These are phyloP conservation scores for Verticillium isaacii DNA, from an alignment of 2,329 filamentous ascomycete species.

Conservation along the genomic window DNA sequence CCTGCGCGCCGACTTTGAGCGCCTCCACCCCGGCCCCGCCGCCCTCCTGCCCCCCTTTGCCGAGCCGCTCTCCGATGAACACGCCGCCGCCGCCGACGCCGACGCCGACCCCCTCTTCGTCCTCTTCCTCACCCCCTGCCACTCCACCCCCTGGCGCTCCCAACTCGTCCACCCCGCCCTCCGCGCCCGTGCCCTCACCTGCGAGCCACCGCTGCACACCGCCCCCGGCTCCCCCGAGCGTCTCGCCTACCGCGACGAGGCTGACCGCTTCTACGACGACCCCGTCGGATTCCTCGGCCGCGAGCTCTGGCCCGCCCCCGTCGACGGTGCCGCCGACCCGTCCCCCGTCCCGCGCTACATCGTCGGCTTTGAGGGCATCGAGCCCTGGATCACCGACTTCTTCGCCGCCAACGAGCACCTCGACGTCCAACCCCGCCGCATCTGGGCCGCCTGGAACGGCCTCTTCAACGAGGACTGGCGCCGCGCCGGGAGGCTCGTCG, in stretches of 20 bases:
- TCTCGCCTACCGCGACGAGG: constrained; percentile 75
- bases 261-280: constrained; percentile 82
- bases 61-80: constrained; percentile 23
- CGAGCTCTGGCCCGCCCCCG: constrained; percentile 42
- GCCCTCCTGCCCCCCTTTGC: constrained; percentile 17
- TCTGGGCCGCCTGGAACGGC: constrained; percentile 56
- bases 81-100: constrained; percentile 16
- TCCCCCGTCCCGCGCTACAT: constrained; percentile 50
- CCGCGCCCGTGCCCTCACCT: constrained; percentile 78
- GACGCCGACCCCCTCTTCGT: constrained; percentile 50
- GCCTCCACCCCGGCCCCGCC: constrained; percentile 38
- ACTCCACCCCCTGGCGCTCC: constrained; percentile 91
- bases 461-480: constrained; percentile 59
- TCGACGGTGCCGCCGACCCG: constrained; percentile 3
- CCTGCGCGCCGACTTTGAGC: constrained; percentile 69
- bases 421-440: constrained; percentile 37
- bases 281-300: constrained; percentile 46
- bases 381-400: constrained; percentile 39
- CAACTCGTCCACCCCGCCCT: constrained; percentile 74
- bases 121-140: constrained; percentile 91
- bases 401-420: constrained; percentile 33
- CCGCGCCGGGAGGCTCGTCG: constrained; percentile 50
- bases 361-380: constrained; percentile 56
- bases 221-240: constrained; percentile 56
- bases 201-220: constrained; percentile 73